These are phyloP conservation scores for Zygoascus flipseniorum DNA, from an alignment of 805 yeast genomes.

Conservation along the genomic window DNA sequence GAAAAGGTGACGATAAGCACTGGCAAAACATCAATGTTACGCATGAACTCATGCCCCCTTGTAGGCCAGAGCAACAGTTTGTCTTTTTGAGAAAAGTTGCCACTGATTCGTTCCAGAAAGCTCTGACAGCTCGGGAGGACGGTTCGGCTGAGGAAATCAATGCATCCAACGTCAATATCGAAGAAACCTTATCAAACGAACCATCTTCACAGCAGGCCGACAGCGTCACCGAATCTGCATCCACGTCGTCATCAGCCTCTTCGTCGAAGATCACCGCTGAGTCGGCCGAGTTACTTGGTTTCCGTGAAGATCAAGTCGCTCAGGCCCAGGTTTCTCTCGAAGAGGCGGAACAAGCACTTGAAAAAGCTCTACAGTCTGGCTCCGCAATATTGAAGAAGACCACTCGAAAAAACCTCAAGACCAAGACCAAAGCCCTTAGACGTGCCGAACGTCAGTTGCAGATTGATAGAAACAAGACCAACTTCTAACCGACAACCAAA, in stretches of 20 bases:
- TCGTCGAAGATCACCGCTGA: not conserved
- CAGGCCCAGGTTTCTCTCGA: not conserved
- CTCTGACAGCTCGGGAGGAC: not conserved
- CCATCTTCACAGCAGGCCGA: not conserved
- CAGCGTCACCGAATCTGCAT: no score
- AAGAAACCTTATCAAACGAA: not conserved
- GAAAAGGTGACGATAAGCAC: conserved; percentile 68
- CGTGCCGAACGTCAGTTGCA: conserved; percentile 1
- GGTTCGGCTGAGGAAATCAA: not conserved
- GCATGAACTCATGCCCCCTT: conserved; percentile 16
- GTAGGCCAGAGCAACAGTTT: conserved; percentile 17
- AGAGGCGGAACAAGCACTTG: not conserved
- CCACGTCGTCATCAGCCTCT: not conserved
- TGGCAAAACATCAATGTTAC: conserved; percentile 41
- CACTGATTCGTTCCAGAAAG: not conserved
- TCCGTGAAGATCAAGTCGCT: not conserved
- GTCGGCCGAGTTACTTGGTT: not conserved
- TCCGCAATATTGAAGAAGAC: not conserved
- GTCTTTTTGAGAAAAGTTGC: conserved; percentile 16
- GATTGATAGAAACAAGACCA: not conserved
- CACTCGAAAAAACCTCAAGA: not conserved
- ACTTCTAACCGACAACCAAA: not conserved
- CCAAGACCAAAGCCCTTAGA: conserved; percentile 1
- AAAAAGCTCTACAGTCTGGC: not conserved
- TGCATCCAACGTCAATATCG: not conserved